Evolutionary conservation across 148 eudicot species (phyloP), one percentile per base, ranked within the genome.

Genomic region (Pharnaceum exiguum): DNA sequence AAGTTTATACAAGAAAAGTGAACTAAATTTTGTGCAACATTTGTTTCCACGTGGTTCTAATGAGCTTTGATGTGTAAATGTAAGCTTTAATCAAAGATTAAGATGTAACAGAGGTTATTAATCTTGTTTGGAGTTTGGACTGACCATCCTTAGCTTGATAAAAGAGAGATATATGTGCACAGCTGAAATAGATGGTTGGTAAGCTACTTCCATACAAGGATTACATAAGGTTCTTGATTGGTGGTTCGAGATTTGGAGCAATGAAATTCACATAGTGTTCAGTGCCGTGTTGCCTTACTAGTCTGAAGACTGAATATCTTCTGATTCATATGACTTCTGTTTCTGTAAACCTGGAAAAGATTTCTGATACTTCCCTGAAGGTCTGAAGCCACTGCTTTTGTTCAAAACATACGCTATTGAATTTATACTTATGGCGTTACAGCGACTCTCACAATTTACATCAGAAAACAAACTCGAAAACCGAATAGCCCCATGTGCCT

Each of bases 161-260:
- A 47, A 46, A 38, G 44, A 37, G 33, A 56, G 7, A 27, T 39
- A 39, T 24, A 16, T 35, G 26, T 26, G 33, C 56, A 59, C 15
- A 59, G 24, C 5, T 46, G 11, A 9, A 3, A 8, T 15, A 3
- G 26, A 22, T 56, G 24, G 77, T 47, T 73, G 77, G 39, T 66
- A 39, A 51, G 71, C 69, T 22, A 46, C 65, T 73, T 69, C 72
- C 81, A 72, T 15, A 7, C 27, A 11, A 35, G 31, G 18, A 32
- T 35, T 30, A 12, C n/a, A 40, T 17, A 28, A 13, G 30, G 2
- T 23, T 21, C 25, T 36, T 36, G 18, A 28, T 60, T 48, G 23
- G 1, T 7, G n/a, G n/a, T n/a, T n/a, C n/a, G n/a, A n/a, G n/a
- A n/a, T 16, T 15, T 29, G 17, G 51, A 46, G 10, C 10, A 10